Base-by-base conservation (phyloP, 164 flowering plant species). In the Nymphaea colorata region DNA sequence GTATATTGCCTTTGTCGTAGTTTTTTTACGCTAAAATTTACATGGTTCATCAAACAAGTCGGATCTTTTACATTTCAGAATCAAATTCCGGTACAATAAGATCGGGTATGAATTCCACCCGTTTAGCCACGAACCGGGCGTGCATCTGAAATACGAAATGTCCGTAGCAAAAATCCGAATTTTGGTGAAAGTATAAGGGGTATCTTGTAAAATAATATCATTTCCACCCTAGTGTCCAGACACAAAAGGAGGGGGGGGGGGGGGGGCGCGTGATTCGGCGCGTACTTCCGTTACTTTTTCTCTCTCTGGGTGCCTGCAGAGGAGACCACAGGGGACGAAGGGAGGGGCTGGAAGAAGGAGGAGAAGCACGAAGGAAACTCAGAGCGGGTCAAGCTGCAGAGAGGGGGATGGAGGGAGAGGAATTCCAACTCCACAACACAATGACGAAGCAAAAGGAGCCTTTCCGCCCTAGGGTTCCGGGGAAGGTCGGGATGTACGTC, bases 401-500 rank as follows among this genome's bases (percentile, higher is more conserved):
- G 47, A 51, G 41, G 6, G 61, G 15, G 61, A 81, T 76, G 81
- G 75, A 68, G 75, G 68, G 42, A 12, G 43, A 64, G 25, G 82
- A 77, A 68, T 73, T 86, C 7, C 64, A 69, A 66, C 57, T 91
- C 5, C 86, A 82, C 81, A 89, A 86, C 71, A 76, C 85, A 5
- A 76, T 87, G 93, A 84, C 86, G 2, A 80, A 80, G 64, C 76
- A 83, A 76, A 85, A 86, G 77, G 96, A 87, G 81, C 61, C 76
- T 8, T 87, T 91, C 76, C 77, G 42, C 64, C 79, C 98, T 1
- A 72, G 64, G n/a, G 79, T 68, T 14, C 75, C 81, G 0, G 88
- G 91, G 11, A 85, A 86, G 73, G 93, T 85, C 3, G 79, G 85
- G 62, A 86, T 89, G 90, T 89, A 91, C 59, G 85, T 91, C 43